Percentiles rank a stretch among this genome's conserved stretches.
Conservation (phyloP, 2,329 filamentous ascomycete genomes). For the Blastomyces gilchristii region DNA sequence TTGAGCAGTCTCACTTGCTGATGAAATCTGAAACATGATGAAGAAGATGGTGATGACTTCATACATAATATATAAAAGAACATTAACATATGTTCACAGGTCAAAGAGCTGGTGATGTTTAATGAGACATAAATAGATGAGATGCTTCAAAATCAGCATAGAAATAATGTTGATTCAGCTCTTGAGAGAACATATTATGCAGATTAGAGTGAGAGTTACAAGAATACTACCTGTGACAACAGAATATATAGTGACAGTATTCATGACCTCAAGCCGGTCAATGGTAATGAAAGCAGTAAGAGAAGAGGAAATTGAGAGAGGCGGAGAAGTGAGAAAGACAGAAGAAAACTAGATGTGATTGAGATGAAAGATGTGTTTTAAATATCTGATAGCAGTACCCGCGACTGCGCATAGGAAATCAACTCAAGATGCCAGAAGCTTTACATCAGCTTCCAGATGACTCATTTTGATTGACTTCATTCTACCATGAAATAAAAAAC, state of each 20-base stretch:
- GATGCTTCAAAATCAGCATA: constrained; percentile 16
- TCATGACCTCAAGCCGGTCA: not conserved
- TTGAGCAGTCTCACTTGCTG: constrained; percentile 11
- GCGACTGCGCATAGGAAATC: not conserved
- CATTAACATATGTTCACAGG: constrained; percentile 14
- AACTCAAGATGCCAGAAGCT: not conserved
- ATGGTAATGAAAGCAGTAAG: not conserved
- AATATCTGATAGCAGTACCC: not conserved
- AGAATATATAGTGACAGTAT: constrained; percentile 15
- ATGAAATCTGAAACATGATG: constrained; percentile 14
- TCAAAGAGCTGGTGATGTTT: constrained; percentile 14
- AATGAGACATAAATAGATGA: constrained; percentile 20
- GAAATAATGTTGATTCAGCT: constrained; percentile 9
- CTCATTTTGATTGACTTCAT: not conserved
- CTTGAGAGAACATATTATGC: constrained; percentile 9
- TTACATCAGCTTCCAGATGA: not conserved
- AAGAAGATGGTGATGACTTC: constrained; percentile 15
- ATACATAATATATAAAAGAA: constrained; percentile 16
- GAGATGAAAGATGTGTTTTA: not conserved
- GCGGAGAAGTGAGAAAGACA: not conserved
- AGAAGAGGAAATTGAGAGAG: not conserved
- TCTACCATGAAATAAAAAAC: not conserved
- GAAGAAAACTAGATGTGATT: not conserved
- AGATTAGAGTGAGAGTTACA: constrained; percentile 16
- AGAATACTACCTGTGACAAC: constrained; percentile 19